Evolutionary conservation across 805 yeast genomes (phyloP).

Genomic region (Candida silvatica): DNA sequence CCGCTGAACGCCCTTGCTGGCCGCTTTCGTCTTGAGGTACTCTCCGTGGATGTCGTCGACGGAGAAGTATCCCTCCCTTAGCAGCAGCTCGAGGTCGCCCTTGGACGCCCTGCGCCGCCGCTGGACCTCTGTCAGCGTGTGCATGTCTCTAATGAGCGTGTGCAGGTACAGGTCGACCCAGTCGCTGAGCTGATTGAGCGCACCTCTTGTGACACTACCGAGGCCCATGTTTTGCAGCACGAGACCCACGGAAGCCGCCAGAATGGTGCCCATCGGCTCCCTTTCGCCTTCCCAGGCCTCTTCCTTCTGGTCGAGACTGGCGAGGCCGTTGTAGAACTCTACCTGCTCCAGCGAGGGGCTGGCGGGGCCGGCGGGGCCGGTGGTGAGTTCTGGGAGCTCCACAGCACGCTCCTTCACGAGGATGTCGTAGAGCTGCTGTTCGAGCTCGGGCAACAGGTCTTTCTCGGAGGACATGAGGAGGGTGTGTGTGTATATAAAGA

Average conservation of each 20-base stretch:
- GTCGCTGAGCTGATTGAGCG: slow-evolving; percentile 30
- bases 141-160: slow-evolving; percentile 32
- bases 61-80: slow-evolving; percentile 33
- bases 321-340: neutral
- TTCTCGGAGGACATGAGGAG: no score
- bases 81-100: slow-evolving; percentile 39
- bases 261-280: slow-evolving; percentile 24
- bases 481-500: no score
- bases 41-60: slow-evolving; percentile 33
- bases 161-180: slow-evolving; percentile 28
- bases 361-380: no score
- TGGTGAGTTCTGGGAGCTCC: no score
- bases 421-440: no score
- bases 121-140: slow-evolving; percentile 47
- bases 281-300: slow-evolving; percentile 3
- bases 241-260: slow-evolving; percentile 27
- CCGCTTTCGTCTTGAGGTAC: slow-evolving; percentile 16
- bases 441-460: no score
- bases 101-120: slow-evolving; percentile 48
- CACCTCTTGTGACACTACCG: slow-evolving; percentile 20
- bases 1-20: slow-evolving; percentile 5
- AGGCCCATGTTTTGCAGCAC: slow-evolving; percentile 27
- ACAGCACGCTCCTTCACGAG: no score
- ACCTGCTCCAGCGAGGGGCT: no score
- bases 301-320: neutral